These are phyloP conservation scores for Mucor lusitanicus DNA, from an alignment of 371 early-diverging fungal genomes.

Conservation along the genomic window DNA sequence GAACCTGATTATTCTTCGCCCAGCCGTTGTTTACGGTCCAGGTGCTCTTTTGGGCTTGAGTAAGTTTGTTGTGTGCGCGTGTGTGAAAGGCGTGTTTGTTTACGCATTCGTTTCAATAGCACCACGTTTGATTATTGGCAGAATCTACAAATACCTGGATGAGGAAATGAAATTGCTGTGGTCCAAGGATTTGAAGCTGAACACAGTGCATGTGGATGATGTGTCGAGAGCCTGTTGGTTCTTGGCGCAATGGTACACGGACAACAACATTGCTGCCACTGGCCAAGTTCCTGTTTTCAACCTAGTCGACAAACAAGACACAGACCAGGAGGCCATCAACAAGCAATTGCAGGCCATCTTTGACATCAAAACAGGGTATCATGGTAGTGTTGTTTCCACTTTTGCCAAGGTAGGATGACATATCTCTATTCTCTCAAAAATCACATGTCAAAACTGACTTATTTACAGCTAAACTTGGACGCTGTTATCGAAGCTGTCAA, in stretches of 20 bases:
- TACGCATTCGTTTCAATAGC: constrained; percentile 44
- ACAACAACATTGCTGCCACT: constrained; percentile 27
- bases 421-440: neutral
- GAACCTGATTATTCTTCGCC: constrained; percentile 83
- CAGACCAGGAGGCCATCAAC: constrained; percentile 85
- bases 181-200: constrained; percentile 86
- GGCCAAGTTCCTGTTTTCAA: constrained; percentile 60
- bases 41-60: constrained; percentile 78
- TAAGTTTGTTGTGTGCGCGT: constrained; percentile 27
- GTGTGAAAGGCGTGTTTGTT: neutral
- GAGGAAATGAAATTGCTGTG: constrained; percentile 92
- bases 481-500: constrained; percentile 89
- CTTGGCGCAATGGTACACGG: constrained; percentile 60
- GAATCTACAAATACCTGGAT: constrained; percentile 79
- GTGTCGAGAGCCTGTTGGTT: constrained; percentile 81
- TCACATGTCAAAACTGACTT: neutral
- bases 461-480: constrained; percentile 72
- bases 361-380: constrained; percentile 83
- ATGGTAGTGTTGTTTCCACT: constrained; percentile 75
- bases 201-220: constrained; percentile 92
- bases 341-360: constrained; percentile 70
- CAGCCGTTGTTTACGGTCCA: constrained; percentile 89
- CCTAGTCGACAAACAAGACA: constrained; percentile 78
- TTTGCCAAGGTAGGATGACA: constrained; percentile 71
- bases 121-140: constrained; percentile 89